Evolutionary conservation across 2,329 filamentous ascomycete genomes (phyloP).

Genomic region (Alternaria brassicicola): DNA sequence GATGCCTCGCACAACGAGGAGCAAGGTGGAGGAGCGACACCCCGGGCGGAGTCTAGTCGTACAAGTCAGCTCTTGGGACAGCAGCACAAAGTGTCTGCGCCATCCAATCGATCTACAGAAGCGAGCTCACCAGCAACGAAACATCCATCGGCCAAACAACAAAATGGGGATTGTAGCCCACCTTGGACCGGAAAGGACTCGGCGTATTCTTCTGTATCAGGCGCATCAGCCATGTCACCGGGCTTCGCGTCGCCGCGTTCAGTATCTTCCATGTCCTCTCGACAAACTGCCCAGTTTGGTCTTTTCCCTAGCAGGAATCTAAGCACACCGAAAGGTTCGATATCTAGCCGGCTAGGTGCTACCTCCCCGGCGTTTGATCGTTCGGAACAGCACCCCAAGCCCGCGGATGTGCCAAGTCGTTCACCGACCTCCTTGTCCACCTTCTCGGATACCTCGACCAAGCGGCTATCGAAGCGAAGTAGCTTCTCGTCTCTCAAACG

Average conservation of each 20-base stretch:
- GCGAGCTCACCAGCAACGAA: constrained; percentile 14
- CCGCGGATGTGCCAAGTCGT: constrained; percentile 27
- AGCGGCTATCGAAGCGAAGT: constrained; percentile 40
- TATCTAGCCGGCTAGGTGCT: constrained; percentile 35
- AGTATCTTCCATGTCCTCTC: constrained; percentile 37
- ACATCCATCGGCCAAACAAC: constrained; percentile 15
- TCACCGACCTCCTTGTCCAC: constrained; percentile 40
- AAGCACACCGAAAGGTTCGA: constrained; percentile 42
- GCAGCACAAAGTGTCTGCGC: constrained; percentile 15
- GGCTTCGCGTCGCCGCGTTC: constrained; percentile 34
- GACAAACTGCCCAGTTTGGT: constrained; percentile 43
- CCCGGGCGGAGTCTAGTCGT: constrained; percentile 20
- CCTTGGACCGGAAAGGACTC: constrained; percentile 47
- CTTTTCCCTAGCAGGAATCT: constrained; percentile 43
- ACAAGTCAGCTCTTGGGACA: constrained; percentile 22
- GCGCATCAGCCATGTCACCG: constrained; percentile 42
- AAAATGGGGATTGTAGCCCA: constrained; percentile 37
- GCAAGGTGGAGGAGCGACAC: constrained; percentile 18
- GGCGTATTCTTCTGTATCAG: constrained; percentile 48
- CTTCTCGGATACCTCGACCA: constrained; percentile 25
- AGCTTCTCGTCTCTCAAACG: constrained; percentile 46
- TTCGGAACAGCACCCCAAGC: constrained; percentile 20
- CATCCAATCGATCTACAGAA: constrained; percentile 21
- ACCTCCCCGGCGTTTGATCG: constrained; percentile 31
- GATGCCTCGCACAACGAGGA: constrained; percentile 31